Conservation (phyloP, 169 alveolate species). For the Plasmodium malariae region DNA sequence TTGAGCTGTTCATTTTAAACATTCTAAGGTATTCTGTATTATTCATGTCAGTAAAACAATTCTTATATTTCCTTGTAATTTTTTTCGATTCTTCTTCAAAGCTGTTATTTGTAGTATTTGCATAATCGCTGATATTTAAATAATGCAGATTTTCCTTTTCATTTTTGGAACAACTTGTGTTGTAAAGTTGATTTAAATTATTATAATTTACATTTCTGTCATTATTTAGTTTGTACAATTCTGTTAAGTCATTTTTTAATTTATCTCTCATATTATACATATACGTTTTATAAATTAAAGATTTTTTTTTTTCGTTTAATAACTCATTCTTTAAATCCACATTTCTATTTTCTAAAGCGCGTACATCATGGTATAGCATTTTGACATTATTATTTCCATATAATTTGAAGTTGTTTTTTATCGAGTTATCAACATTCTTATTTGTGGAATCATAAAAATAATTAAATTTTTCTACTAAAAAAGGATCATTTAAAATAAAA, state of each 20-base stretch:
- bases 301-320: slow-evolving; percentile 34
- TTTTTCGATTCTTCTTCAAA: background rate
- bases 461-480: slow-evolving; percentile 69
- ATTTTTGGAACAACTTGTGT: background rate
- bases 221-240: slow-evolving; percentile 11
- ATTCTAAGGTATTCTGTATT: slow-evolving; percentile 14
- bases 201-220: slow-evolving; percentile 6
- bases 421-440: background rate
- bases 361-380: slow-evolving; percentile 11
- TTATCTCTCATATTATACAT: slow-evolving; percentile 25
- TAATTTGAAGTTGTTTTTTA: slow-evolving; percentile 22
- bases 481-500: slow-evolving; percentile 75
- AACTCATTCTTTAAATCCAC: slow-evolving; percentile 28
- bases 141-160: background rate
- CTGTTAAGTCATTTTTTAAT: slow-evolving; percentile 26
- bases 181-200: background rate
- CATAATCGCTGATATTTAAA: background rate
- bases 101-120: background rate
- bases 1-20: slow-evolving; percentile 12
- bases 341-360: slow-evolving; percentile 46
- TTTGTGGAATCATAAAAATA: slow-evolving; percentile 5
- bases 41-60: background rate
- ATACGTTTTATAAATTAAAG: slow-evolving; percentile 6
- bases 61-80: slow-evolving; percentile 8
- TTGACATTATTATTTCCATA: slow-evolving; percentile 20